Base-by-base conservation (phyloP, 208 protist species). In the Trypanosoma rangeli region DNA sequence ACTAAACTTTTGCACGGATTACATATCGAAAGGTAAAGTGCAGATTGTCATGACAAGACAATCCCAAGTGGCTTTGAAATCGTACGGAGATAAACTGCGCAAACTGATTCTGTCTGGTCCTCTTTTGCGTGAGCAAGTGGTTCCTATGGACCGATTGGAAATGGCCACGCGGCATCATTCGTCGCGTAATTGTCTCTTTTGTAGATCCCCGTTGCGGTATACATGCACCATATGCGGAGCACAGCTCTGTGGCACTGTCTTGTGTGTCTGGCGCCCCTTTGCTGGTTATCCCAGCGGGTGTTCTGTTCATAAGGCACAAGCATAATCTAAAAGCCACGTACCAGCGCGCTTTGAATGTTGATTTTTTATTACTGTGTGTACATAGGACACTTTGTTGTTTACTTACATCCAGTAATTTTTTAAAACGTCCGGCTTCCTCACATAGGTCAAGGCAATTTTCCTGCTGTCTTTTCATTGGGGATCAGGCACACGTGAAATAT, bases 191-290 rank as follows among this genome's bases (percentile, higher is more conserved):
- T 94, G 88, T 70, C 35, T 65, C 13, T 76, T 74, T 55, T 94
- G 88, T 65, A 73, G 78, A 24, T 64, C 79, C 54, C 78, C 70
- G 28, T 63, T 92, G 48, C 59, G 44, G 16, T 92, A 79, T 68
- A 75, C 54, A 13, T 94, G 89, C 69, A 91, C 81, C 15, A 76
- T 89, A 57, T 94, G 89, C 57, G 86, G 86, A 1, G 89, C 89
- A 3, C 73, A 89, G 13, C 64, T 94, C 16, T 94, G 89, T 62
- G 86, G 84, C 1, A 76, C 65, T 20, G 62, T 67, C 12, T 70
- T 59, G 63, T 94, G 89, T 49, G 76, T 68, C 2, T 68, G 65
- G 48, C 73, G 60, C 9, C 52, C 62, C 10, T 76, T 89, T 28
- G 39, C 69, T 3, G 89, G 89, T 18, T 94, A 94, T 66, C 89